Percentiles rank a stretch among this genome's conserved stretches.
These are phyloP conservation scores for Madurella fahalii DNA, from an alignment of 2,329 filamentous ascomycete genomes.

Conservation along the genomic window DNA sequence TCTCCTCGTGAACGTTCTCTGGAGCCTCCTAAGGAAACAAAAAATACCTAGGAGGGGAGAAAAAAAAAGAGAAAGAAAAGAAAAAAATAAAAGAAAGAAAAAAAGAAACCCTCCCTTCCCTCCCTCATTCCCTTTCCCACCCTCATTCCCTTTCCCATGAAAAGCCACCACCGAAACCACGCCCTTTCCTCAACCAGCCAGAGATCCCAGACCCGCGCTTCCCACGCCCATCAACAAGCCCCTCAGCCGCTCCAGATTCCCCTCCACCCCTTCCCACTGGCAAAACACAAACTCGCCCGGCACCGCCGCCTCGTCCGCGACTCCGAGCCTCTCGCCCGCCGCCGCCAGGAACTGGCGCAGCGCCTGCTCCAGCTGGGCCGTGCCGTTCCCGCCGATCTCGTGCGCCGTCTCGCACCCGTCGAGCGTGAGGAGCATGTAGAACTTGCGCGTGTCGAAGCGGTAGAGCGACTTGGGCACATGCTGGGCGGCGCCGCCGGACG, in stretches of 20 bases:
- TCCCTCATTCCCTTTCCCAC: too few species aligned
- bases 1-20: too few species aligned
- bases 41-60: too few species aligned
- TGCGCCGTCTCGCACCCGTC: neutral
- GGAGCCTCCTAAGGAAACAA: too few species aligned
- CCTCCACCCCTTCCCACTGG: constrained; percentile 3
- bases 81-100: too few species aligned
- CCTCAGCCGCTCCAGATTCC: constrained; percentile 2
- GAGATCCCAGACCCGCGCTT: too few species aligned
- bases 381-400: constrained; percentile 5
- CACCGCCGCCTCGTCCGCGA: neutral
- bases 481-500: too few species aligned
- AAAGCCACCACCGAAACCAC: neutral
- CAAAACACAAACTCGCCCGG: constrained; percentile 6
- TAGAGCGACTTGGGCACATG: constrained; percentile 4
- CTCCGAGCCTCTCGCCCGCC: neutral
- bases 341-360: constrained; percentile 4
- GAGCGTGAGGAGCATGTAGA: constrained; percentile 5
- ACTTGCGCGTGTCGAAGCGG: constrained; percentile 7
- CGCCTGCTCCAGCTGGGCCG: neutral
- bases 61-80: too few species aligned
- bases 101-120: too few species aligned
- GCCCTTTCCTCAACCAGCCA: too few species aligned
- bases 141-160: neutral
- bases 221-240: too few species aligned